Evolutionary conservation across 2,329 filamentous ascomycete species (phyloP), one percentile per base, ranked within the genome.

Genomic region (Elsinoe batatas): DNA sequence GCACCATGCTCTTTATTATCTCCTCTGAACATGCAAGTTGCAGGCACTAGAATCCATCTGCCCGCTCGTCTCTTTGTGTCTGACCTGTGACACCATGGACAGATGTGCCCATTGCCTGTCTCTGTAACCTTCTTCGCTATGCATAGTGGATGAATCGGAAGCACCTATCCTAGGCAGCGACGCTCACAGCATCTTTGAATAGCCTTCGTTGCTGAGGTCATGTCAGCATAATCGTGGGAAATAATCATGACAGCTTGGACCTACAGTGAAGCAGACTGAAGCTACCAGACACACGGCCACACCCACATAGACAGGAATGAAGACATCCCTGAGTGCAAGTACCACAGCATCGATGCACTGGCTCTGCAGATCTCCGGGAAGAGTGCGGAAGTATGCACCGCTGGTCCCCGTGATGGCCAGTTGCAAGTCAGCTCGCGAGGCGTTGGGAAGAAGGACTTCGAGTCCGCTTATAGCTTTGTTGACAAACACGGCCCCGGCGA

Each of bases 401-500:
- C 44, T 47, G 22, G 44, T 47, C 11, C 44, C 44, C 11, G 44
- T 32, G 12, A 47, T 35, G 10, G 44, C 44, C 11, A 35, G 22
- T 32, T 32, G 22, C 17, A 47, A 15, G 6, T 47, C 44, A 3
- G 20, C 13, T 32, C 44, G 44, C 3, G 22, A 30, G 8, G 30
- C 30, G 22, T 33, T 35, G 6, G 44, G 44, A 3, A 47, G 13
- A 3, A 47, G n/a, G 15, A 15, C 18, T 35, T 35, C 17, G 7
- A 56, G 44, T 13, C 44, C 46, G 3, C 20, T 38, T 5, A 56
- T 30, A 5, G 56, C 56, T 10, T 32, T 37, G 17, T 57, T 57
- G 15, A 54, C 40, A 11, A 59, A 55, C 7, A 54, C 58, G 7
- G 56, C 35, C 15, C 35, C 53, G n/a, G 15, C 53, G 13, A 58